Percentiles rank a stretch among this genome's conserved stretches.
phyloP scores from a whole-genome alignment of 2,329 filamentous ascomycete genomes.

The Tolypocladium tundrense region DNA sequence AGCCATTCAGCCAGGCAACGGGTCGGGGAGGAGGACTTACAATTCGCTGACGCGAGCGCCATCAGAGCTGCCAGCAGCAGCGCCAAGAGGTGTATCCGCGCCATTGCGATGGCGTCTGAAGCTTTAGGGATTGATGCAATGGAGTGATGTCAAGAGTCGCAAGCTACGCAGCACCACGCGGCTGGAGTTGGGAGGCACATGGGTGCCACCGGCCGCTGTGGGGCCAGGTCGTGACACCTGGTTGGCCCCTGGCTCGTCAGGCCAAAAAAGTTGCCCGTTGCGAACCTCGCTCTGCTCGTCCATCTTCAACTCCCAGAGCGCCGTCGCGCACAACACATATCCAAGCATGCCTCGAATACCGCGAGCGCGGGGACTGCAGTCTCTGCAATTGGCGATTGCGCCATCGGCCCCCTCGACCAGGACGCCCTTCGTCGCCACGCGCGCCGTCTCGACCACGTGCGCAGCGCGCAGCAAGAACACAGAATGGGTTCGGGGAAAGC shows the following conservation, averaged over 20 bases:
- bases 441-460: slow-evolving; percentile 24
- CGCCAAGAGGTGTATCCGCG: slow-evolving; percentile 25
- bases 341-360: slow-evolving; percentile 32
- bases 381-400: slow-evolving; percentile 15
- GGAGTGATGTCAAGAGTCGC: background rate
- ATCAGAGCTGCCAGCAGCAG: slow-evolving; percentile 25
- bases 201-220: background rate
- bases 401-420: slow-evolving; percentile 12
- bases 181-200: background rate
- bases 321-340: background rate
- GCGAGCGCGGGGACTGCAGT: slow-evolving; percentile 22
- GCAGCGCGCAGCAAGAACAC: slow-evolving; percentile 20
- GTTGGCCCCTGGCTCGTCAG: slow-evolving; percentile 11
- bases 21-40: slow-evolving; percentile 20
- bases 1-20: background rate
- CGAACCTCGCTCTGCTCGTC: background rate
- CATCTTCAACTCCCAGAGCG: background rate
- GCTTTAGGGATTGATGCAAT: background rate
- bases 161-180: background rate
- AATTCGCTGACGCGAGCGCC: slow-evolving; percentile 27
- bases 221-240: slow-evolving; percentile 11
- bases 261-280: slow-evolving; percentile 8
- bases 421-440: slow-evolving; percentile 14
- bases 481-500: slow-evolving; percentile 27
- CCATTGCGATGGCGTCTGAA: slow-evolving; percentile 20